Conservation (phyloP, 768 basidiomycete species). For the Russula lepida region DNA sequence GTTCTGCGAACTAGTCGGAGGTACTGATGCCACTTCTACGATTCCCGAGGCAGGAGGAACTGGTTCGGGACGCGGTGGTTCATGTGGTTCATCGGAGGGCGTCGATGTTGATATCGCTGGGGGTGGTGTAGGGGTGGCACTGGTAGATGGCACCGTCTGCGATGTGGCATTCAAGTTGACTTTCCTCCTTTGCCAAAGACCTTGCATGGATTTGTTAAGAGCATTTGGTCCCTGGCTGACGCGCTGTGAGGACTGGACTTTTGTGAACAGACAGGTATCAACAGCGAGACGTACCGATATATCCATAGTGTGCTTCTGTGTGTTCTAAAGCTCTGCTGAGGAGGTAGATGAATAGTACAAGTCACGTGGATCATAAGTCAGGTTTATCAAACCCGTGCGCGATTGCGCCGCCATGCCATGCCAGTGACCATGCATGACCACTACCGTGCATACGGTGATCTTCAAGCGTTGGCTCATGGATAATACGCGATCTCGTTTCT, state of each 20-base stretch:
- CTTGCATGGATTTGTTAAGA: conserved; percentile 73
- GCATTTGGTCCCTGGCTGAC: conserved; percentile 64
- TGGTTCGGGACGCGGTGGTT: conserved; percentile 6
- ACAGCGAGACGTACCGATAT: conserved; percentile 4
- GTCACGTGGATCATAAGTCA: too few relatives aligned
- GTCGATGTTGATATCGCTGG: conserved; percentile 4
- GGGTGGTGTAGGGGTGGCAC: conserved; percentile 21
- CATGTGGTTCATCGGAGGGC: conserved; percentile 13
- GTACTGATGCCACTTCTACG: conserved; percentile 11
- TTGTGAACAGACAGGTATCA: neutral
- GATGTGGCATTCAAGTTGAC: conserved; percentile 52
- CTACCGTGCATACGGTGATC: neutral
- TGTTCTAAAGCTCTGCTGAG: too few relatives aligned
- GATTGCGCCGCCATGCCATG: too few relatives aligned
- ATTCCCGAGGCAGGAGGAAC: neutral
- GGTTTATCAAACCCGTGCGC: too few relatives aligned
- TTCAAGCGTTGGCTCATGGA: neutral
- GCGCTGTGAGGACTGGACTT: conserved; percentile 17
- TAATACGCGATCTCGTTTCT: neutral
- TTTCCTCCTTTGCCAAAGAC: conserved; percentile 68
- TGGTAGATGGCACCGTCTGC: conserved; percentile 18
- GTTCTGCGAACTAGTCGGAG: conserved; percentile 27
- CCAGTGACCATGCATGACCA: too few relatives aligned
- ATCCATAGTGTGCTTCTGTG: neutral
- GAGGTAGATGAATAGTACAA: too few relatives aligned